Evolutionary conservation across 306 rosid species (phyloP).

Genomic region (Canavalia gladiata): DNA sequence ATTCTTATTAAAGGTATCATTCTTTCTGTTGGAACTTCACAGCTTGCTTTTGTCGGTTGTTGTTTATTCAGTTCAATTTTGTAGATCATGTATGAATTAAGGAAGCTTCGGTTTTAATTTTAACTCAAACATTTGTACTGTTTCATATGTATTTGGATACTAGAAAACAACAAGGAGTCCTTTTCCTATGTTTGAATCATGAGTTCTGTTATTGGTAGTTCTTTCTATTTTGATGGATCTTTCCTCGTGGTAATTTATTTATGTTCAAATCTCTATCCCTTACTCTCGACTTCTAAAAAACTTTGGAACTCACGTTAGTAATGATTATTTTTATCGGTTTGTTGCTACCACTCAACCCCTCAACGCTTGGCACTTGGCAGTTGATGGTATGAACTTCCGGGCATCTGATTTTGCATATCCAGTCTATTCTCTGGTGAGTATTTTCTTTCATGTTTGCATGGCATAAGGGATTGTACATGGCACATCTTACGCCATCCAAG

Average conservation of each 20-base stretch:
- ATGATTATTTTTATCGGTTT: conserved; percentile 59
- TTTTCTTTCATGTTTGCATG: conserved; percentile 34
- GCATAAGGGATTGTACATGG: not conserved
- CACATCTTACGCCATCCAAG: not conserved
- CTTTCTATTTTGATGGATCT: no score
- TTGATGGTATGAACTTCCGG: conserved; percentile 89
- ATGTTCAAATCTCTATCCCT: no score
- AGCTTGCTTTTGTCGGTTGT: not conserved
- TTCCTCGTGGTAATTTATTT: not conserved
- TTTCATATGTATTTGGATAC: not conserved
- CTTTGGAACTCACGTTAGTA: not conserved
- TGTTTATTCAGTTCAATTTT: conserved; percentile 28
- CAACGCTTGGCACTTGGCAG: conserved; percentile 82
- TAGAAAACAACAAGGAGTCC: not conserved
- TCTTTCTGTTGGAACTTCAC: not conserved
- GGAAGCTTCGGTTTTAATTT: not conserved
- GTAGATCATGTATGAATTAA: not conserved
- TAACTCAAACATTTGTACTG: not conserved
- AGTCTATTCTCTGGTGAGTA: conserved; percentile 79
- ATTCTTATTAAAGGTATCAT: not conserved
- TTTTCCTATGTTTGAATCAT: conserved; percentile 3
- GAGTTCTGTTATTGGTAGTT: not conserved
- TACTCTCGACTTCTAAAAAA: no score
- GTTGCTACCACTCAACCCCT: conserved; percentile 87
- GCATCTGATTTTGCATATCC: conserved; percentile 93